Evolutionary conservation across 2,329 filamentous ascomycete genomes (phyloP), one percentile per base, ranked within the genome.

Genomic region (Trichoderma asperellum): DNA sequence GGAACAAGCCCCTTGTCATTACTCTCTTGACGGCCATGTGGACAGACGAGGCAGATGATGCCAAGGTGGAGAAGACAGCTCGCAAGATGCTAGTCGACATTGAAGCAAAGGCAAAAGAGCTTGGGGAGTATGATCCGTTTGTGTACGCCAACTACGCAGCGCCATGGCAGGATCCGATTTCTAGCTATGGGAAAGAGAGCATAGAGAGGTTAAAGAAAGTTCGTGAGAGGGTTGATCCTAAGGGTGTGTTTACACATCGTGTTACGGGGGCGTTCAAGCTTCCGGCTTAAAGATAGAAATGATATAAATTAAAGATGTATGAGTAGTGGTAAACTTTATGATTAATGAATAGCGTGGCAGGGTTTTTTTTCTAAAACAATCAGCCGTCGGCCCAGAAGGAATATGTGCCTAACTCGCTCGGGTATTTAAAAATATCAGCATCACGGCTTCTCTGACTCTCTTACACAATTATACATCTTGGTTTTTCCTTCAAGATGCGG

Each of bases 101-200:
- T n/a, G 61, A 70, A 53, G 8, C 24, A 18, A 37, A 40, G 11
- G 59, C 68, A n/a, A 43, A 55, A 16, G 37, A 37, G 37, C 68
- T 70, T n/a, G 61, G 55, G 4, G 68, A 64, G 27, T 65, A 57
- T 18, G 68, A 70, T 61, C 55, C 68, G 21, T 70, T 43, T 63
- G 24, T 70, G 8, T 70, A 70, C 47, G 21, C 35, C 14, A 70
- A 70, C 56, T 70, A 67, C 24, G 68, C 68, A n/a, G 68, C 68
- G 2, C 53, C 61, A 5, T 66, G 61, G 57, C 53, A 70, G 32
- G 29, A 57, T 32, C 61, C 62, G 10, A 59, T 70, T 43, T 21
- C 29, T 2, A 60, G 61, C 16, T 70, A 70, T 40, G 61, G 61
- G 18, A 18, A 56, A 3, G 27, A 62, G 16, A 63, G 59, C 16